phyloP scores from a whole-genome alignment of 805 yeast species.

The Alloascoidea hylecoeti region DNA sequence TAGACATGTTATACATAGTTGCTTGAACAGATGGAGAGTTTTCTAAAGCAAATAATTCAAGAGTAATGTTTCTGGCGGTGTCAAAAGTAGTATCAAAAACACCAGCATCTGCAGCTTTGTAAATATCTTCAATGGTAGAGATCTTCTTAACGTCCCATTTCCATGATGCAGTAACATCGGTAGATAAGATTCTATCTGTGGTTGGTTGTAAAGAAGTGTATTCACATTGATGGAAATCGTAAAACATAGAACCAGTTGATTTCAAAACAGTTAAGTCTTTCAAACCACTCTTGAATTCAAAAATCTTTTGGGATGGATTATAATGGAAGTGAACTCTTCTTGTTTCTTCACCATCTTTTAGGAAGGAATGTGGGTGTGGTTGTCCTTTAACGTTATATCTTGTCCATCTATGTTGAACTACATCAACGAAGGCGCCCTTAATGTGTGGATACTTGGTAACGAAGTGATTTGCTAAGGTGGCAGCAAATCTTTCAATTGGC shows the following conservation, averaged over 20 bases:
- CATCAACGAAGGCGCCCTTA: slow-evolving; percentile 50
- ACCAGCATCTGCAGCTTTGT: slow-evolving; percentile 39
- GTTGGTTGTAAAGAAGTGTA: slow-evolving; percentile 81
- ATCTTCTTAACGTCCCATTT: slow-evolving; percentile 38
- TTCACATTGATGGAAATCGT: slow-evolving; percentile 77
- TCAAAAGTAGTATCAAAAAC: slow-evolving; percentile 51
- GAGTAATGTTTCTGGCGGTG: slow-evolving; percentile 53
- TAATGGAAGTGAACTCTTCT: slow-evolving; percentile 34
- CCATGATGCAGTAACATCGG: slow-evolving; percentile 72
- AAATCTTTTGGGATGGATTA: slow-evolving; percentile 34
- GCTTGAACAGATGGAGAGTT: slow-evolving; percentile 94
- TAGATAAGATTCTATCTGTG: slow-evolving; percentile 72
- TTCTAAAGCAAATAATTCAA: slow-evolving; percentile 70
- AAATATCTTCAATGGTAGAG: slow-evolving; percentile 34
- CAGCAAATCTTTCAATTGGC: slow-evolving; percentile 88
- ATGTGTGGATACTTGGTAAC: slow-evolving; percentile 66
- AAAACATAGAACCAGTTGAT: slow-evolving; percentile 87
- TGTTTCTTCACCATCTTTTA: slow-evolving; percentile 74
- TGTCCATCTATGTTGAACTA: slow-evolving; percentile 69
- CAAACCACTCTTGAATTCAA: slow-evolving; percentile 49
- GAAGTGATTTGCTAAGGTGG: slow-evolving; percentile 73
- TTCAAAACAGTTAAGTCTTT: slow-evolving; percentile 76
- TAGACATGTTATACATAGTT: slow-evolving; percentile 88
- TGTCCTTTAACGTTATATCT: slow-evolving; percentile 64
- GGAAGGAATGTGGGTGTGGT: slow-evolving; percentile 71